These are phyloP conservation scores for Aspergillus pseudoviridinutans DNA, from an alignment of 2,329 filamentous ascomycete species.

Conservation along the genomic window DNA sequence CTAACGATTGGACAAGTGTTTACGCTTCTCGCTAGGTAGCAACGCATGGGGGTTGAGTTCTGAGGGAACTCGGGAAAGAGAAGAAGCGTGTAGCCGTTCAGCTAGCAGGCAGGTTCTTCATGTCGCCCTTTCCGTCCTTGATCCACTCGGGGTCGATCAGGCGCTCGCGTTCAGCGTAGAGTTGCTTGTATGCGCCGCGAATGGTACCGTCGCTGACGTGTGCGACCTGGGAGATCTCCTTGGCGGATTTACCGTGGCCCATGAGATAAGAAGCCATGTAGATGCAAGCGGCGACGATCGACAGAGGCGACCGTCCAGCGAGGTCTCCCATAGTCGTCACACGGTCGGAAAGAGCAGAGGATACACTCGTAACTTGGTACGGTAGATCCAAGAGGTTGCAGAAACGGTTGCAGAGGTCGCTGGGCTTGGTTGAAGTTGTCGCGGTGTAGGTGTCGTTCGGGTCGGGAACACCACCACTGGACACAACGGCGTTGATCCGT, in stretches of 20 bases:
- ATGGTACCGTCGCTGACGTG: constrained; percentile 97
- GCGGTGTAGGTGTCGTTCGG: constrained; percentile 62
- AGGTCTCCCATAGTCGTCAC: constrained; percentile 75
- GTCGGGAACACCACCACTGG: constrained; percentile 49
- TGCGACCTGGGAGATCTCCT: constrained; percentile 78
- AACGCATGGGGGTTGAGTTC: not conserved
- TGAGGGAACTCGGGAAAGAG: not conserved
- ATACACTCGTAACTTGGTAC: constrained; percentile 73
- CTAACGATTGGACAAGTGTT: not conserved
- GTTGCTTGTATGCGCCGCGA: constrained; percentile 86
- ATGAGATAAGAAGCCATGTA: constrained; percentile 92
- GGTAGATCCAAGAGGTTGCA: constrained; percentile 77
- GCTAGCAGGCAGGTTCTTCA: constrained; percentile 64
- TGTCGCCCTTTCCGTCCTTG: constrained; percentile 64
- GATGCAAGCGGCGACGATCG: constrained; percentile 90
- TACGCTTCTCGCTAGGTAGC: not conserved
- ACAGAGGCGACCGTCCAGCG: constrained; percentile 88
- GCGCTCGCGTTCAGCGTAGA: constrained; percentile 70
- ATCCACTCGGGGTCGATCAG: constrained; percentile 75
- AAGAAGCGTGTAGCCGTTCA: constrained; percentile 14
- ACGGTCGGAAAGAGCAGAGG: constrained; percentile 71
- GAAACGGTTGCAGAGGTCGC: constrained; percentile 83
- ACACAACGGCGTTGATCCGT: constrained; percentile 46
- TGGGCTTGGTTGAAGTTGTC: constrained; percentile 72
- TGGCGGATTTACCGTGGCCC: constrained; percentile 72